Base-by-base conservation (phyloP, 495 filamentous ascomycete genomes). In the Aspergillus haitiensis region DNA sequence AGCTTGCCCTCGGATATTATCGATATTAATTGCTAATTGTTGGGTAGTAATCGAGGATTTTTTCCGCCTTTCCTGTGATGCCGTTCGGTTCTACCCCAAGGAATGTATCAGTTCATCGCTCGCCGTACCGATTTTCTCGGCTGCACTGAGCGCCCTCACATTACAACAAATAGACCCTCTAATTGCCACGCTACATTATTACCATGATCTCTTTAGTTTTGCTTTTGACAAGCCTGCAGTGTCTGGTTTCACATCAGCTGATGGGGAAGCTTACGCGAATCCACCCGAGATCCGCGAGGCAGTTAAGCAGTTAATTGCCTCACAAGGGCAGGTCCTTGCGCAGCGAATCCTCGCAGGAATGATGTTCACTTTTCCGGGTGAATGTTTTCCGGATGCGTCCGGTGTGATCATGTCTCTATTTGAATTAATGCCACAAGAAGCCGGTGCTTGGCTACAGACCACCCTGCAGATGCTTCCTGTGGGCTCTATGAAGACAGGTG, bases 361-460 rank as follows among this genome's bases (percentile, higher is more conserved):
- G 92, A 97, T 99, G 93, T 97, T 97, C 70, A 91, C 86, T 0
- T 99, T 98, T 79, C 94, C 94, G 0, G 83, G 86, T 46, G 95
- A 97, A 69, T 97, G 92, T 74, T 92, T 98, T 72, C 84, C 93
- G 0, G 95, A 98, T 72, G 92, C 92, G 6, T 94, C 89, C 27
- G 90, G 92, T 10, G 89, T 96, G n/a, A 75, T 98, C 60, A 85
- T 99, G 66, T 86, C 84, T 2, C 77, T 97, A 62, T 96, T 98
- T 67, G 88, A 97, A 69, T 74, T 98, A 31, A 81, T 95, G 64
- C 95, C 95, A 0, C 75, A 84, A 40, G 83, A 93, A 63, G 87
- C 89, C 49, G 81, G 88, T 6, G 61, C 74, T 8, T 98, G 93
- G 91, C 84, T 97, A 21, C 86, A 90, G 66, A 76, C 75, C 12